A percentile compares a stretch with the other conserved stretches of the same genome.
Evolutionary conservation across 768 basidiomycete genomes (phyloP).

Genomic region (Suillus variegatus): DNA sequence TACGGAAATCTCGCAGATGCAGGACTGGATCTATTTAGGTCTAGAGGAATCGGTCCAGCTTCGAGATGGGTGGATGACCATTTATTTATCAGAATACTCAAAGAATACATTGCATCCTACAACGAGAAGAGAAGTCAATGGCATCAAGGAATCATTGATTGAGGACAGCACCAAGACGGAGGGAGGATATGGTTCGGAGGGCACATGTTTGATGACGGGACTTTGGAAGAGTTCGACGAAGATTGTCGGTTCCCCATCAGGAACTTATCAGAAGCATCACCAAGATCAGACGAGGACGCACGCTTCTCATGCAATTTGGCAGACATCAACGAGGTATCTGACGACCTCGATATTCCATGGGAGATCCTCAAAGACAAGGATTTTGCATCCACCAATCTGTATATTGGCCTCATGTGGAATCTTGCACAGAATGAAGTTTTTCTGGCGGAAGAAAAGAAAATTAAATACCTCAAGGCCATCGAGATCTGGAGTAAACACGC

Average conservation of each 20-base stretch:
- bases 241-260: conserved; percentile 22
- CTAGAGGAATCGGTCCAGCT: conserved; percentile 19
- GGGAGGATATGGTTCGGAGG: conserved; percentile 33
- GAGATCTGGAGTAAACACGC: accelerated
- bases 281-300: background rate
- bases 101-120: conserved; percentile 20
- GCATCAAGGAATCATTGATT: background rate
- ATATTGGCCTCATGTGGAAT: no score
- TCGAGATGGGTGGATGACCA: conserved; percentile 35
- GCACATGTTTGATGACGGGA: conserved; percentile 13
- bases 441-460: background rate
- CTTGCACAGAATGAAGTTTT: background rate
- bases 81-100: conserved; percentile 22
- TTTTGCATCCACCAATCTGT: no score
- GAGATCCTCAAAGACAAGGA: no score
- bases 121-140: conserved; percentile 23
- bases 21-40: conserved; percentile 9
- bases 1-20: conserved; percentile 30
- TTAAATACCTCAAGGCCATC: no score
- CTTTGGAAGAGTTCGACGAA: conserved; percentile 34
- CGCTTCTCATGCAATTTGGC: accelerated
- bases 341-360: no score
- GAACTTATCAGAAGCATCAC: background rate
- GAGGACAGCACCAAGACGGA: background rate
- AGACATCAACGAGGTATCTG: no score